These are phyloP conservation scores for Sanghuangporus sanghuang DNA, from an alignment of 1,284 basidiomycete species.

Conservation along the genomic window DNA sequence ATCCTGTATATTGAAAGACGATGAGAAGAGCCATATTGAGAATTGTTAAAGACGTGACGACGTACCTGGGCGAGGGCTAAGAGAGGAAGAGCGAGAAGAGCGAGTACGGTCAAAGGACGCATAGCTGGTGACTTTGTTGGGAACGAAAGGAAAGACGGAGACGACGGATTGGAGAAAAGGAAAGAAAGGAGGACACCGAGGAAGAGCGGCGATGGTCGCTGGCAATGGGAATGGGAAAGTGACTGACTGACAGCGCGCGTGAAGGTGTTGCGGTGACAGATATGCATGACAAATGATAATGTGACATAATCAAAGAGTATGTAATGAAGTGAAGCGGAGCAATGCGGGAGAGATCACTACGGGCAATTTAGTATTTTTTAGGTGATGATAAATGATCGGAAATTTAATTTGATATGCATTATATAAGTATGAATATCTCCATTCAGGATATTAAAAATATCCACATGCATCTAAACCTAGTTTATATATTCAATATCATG, in stretches of 20 bases:
- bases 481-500: no score
- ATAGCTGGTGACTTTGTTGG: not conserved
- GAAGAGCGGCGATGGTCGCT: not conserved
- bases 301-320: not conserved
- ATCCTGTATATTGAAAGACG: slow-evolving; percentile 20
- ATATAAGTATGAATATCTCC: no score
- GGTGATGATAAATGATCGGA: no score
- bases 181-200: not conserved
- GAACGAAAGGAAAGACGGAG: not conserved
- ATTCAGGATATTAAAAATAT: no score
- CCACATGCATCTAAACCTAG: no score
- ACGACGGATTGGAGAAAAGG: not conserved
- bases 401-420: no score
- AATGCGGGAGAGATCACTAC: not conserved
- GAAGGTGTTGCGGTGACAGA: no score
- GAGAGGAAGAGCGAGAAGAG: slow-evolving; percentile 28
- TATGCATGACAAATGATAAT: not conserved
- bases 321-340: not conserved
- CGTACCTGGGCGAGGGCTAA: slow-evolving; percentile 32
- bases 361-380: no score
- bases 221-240: not conserved
- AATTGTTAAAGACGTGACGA: slow-evolving; percentile 1
- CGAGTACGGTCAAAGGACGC: slow-evolving; percentile 22
- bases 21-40: slow-evolving; percentile 14
- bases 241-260: no score